Percentiles rank a stretch among this genome's conserved stretches.
Evolutionary conservation across 2,329 filamentous ascomycete genomes (phyloP).

Genomic region (Scedosporium apiospermum): DNA sequence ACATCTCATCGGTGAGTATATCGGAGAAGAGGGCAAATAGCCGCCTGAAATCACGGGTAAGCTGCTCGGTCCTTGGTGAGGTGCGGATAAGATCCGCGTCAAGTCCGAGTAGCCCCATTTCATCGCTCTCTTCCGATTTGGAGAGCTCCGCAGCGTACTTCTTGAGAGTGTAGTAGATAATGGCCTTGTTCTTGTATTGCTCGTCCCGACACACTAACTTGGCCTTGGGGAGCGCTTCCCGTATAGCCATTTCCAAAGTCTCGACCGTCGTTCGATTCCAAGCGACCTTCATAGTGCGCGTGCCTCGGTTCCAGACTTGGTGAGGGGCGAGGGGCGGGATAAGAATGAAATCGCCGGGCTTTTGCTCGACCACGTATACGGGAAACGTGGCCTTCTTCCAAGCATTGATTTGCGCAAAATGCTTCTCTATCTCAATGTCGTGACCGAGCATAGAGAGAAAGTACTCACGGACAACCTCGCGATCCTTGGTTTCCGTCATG

Average conservation of each 20-base stretch:
- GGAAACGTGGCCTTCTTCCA: conserved; percentile 94
- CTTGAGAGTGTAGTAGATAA: conserved; percentile 76
- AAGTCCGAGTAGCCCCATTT: conserved; percentile 39
- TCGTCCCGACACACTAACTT: conserved; percentile 91
- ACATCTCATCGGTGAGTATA: conserved; percentile 79
- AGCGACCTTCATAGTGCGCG: conserved; percentile 90
- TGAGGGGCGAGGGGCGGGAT: conserved; percentile 89
- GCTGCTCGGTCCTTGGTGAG: conserved; percentile 48
- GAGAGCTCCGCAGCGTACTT: conserved; percentile 64
- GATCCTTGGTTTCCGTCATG: conserved; percentile 94
- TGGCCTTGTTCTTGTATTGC: conserved; percentile 98
- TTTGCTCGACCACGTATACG: conserved; percentile 88
- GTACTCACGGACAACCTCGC: conserved; percentile 83
- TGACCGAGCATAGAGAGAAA: conserved; percentile 89
- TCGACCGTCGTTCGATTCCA: conserved; percentile 96
- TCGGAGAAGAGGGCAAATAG: conserved; percentile 71
- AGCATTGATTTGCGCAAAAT: conserved; percentile 90
- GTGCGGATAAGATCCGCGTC: conserved; percentile 32
- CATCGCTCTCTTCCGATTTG: conserved; percentile 28
- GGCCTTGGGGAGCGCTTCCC: conserved; percentile 80
- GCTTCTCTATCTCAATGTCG: conserved; percentile 92
- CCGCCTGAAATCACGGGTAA: conserved; percentile 74
- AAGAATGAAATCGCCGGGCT: conserved; percentile 81
- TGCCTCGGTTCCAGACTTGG: conserved; percentile 97
- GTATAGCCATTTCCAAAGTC: conserved; percentile 75